Base-by-base conservation (phyloP, 2,329 filamentous ascomycete species). In the Colletotrichum tropicale region DNA sequence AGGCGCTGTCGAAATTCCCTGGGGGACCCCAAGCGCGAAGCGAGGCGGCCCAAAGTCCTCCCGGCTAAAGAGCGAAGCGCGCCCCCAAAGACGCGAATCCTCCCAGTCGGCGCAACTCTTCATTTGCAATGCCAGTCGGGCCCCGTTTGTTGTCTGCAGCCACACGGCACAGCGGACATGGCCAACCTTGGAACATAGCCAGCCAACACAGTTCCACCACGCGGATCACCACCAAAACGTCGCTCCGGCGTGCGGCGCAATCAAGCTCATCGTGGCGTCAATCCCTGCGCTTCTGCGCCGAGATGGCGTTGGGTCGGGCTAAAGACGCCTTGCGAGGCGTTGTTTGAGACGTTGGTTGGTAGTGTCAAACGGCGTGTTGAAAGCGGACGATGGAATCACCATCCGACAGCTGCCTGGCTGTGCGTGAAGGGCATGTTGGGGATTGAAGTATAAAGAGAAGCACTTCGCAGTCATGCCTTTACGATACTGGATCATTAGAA, bases 1-100 rank as follows among this genome's bases (percentile, higher is more conserved):
- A 13, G 55, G 55, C 26, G 21, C 13, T 8, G 24, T 58, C 55
- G 21, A 58, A 28, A 58, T 58, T 58, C 4, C 26, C 6, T 9
- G n/a, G 55, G 52, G 55, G 16, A 16, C 21, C 55, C 16, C 55
- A 58, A 58, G 55, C 55, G 55, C 55, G 24, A 66, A n/a, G 66
- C 71, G 24, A 70, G 66, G 15, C 71, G 71, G 71, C 32, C 24
- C 6, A 58, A 73, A 30, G 30, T 70, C 56, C 34, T 26, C 4
- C 71, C 71, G 56, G 38, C 55, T 28, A 58, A 18, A 58, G 26
- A 24, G 55, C 55, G 55, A 58, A 28, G 24, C 55, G 55, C 55
- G 36, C 28, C 34, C 28, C 21, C 24, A 21, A 52, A 13, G 55
- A 21, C 36, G 12, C 30, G 24, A 62, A 30, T 62, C 15, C 7